phyloP scores from a whole-genome alignment of 2,329 filamentous ascomycete genomes.

The Colletotrichum gigasporum region DNA sequence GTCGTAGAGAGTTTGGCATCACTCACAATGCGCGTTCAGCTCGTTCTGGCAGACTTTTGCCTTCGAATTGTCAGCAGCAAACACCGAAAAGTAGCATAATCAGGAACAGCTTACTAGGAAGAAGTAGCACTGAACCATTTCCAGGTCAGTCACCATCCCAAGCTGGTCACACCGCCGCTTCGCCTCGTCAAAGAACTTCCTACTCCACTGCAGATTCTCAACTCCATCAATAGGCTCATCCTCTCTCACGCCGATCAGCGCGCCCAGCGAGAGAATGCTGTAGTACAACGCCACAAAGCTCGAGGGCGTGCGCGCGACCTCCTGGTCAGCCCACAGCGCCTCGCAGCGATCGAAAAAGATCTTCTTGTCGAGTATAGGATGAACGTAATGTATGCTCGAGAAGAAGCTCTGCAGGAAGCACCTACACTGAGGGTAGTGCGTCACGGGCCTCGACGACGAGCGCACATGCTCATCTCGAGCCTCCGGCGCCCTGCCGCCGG shows the following conservation, averaged over 20 bases:
- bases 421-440: conserved; percentile 53
- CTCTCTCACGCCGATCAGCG: conserved; percentile 53
- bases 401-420: conserved; percentile 58
- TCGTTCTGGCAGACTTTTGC: conserved; percentile 60
- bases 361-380: conserved; percentile 57
- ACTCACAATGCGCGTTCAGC: conserved; percentile 55
- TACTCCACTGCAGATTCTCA: conserved; percentile 55
- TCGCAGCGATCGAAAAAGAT: conserved; percentile 53
- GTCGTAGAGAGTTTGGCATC: no score
- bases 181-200: conserved; percentile 54
- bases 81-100: background rate
- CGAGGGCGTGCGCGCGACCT: conserved; percentile 34
- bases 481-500: background rate
- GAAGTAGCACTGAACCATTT: conserved; percentile 58
- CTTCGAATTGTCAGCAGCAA: background rate
- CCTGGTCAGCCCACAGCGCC: conserved; percentile 47
- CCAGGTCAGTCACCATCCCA: conserved; percentile 54
- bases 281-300: conserved; percentile 59
- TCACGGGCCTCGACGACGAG: conserved; percentile 29
- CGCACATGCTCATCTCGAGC: no score
- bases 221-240: conserved; percentile 53
- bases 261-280: conserved; percentile 55
- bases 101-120: conserved; percentile 45
- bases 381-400: conserved; percentile 56
- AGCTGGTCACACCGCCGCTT: conserved; percentile 47